Base-by-base conservation (phyloP, 1,284 basidiomycete species). In the Austropuccinia psidii region DNA sequence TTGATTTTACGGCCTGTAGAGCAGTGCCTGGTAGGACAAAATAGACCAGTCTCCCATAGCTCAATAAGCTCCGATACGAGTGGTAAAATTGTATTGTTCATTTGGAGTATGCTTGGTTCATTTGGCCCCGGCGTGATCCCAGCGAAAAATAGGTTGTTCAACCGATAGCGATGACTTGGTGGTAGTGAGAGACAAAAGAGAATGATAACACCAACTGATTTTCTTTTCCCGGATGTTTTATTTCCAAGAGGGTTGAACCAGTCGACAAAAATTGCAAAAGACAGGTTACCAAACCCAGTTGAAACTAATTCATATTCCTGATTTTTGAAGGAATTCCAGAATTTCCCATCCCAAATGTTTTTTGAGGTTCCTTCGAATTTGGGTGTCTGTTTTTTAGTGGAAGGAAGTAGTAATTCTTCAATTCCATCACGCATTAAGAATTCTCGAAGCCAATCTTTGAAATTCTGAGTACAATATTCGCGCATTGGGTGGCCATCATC, bases 231-330 rank as follows among this genome's bases (percentile, higher is more conserved):
- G 5, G 55, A 60, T 31, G 39, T 60, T n/a, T 70, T 70, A 33
- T 60, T 70, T 4, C 67, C 67, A 47, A 47, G 45, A 21, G 67
- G 67, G 24, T 70, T 70, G 45, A 60, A 60, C 67, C 67, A 70
- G 39, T 70, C 55, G 29, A 70, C 8, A 27, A 58, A 70, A 1
- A 70, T 60, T 50, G 54, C 55, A 50, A 70, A 70, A 1, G 55
- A 70, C 8, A 70, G 35, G 37, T 70, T 70, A 17, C 67, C 67
- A 24, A 60, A 60, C 2, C 19, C 6, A 33, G 21, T 15, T 29
- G 58, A 55, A 70, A 70, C 47, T 37, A 24, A 35, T 11, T 60
- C 9, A 4, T 33, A 17, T 7, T 70, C 29, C 1, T 39, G 50
- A 60, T 60, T 55, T 29, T 50, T 60, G 43, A 70, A 70, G 2